phyloP scores from a whole-genome alignment of 2,329 filamentous ascomycete species.

The Trichophyton rubrum region DNA sequence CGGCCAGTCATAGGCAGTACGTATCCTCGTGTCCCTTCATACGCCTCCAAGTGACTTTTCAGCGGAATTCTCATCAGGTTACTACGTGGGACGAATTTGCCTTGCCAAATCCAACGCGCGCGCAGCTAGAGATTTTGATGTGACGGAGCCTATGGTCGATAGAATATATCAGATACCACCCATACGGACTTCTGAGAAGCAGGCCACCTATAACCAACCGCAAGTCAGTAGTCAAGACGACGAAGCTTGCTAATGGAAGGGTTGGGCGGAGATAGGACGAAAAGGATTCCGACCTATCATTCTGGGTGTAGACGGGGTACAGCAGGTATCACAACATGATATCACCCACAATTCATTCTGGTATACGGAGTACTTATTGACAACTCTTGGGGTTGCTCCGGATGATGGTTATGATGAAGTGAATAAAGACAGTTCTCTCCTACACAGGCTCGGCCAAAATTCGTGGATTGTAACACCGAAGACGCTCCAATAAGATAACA shows the following conservation, averaged over 20 bases:
- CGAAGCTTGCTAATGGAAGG: neutral
- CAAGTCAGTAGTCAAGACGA: neutral
- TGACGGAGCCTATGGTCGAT: neutral
- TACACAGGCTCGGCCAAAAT: neutral
- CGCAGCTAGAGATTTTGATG: neutral
- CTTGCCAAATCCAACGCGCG: neutral
- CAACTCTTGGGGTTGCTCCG: neutral
- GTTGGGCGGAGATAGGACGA: neutral
- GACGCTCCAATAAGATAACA: neutral
- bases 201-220: neutral
- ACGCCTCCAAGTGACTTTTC: neutral
- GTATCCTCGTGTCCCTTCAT: neutral
- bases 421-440: neutral
- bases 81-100: neutral
- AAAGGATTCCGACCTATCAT: neutral
- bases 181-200: neutral
- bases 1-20: neutral
- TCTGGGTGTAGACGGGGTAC: neutral
- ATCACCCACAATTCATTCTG: neutral
- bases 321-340: conserved; percentile 2
- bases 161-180: neutral
- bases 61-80: neutral
- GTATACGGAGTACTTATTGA: neutral
- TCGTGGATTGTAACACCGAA: neutral
- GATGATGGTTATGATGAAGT: neutral